Percentiles rank a stretch among this genome's conserved stretches.
Conservation (phyloP, 2,329 filamentous ascomycete genomes). For the Ceratocystis cacaofunesta region DNA sequence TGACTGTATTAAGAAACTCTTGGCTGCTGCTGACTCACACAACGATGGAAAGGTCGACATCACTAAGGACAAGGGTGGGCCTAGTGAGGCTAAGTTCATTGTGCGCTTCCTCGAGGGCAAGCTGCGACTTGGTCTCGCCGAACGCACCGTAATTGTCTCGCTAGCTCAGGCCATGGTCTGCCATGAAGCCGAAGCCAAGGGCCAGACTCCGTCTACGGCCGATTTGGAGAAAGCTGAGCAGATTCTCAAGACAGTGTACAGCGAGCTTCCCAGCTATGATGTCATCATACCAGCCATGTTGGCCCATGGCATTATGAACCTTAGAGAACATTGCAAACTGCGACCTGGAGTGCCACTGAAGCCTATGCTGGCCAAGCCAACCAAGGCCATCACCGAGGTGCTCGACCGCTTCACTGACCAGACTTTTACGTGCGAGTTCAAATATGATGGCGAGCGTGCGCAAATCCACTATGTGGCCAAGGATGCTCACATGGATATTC, state of each 20-base stretch:
- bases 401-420: constrained; percentile 91
- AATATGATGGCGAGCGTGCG: constrained; percentile 95
- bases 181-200: constrained; percentile 62
- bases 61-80: constrained; percentile 76
- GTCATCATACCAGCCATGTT: constrained; percentile 84
- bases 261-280: constrained; percentile 89
- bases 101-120: constrained; percentile 91
- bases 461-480: constrained; percentile 95
- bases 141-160: constrained; percentile 80
- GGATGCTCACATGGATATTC: constrained; percentile 55
- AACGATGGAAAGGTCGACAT: constrained; percentile 71
- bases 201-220: constrained; percentile 54
- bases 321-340: constrained; percentile 76
- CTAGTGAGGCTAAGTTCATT: constrained; percentile 89
- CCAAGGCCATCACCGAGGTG: constrained; percentile 95
- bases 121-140: constrained; percentile 75
- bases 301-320: constrained; percentile 66
- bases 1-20: constrained; percentile 84
- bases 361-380: constrained; percentile 96
- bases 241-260: constrained; percentile 80
- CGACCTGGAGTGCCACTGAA: constrained; percentile 89
- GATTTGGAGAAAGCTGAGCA: constrained; percentile 73
- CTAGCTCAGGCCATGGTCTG: constrained; percentile 76
- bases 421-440: constrained; percentile 96
- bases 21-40: constrained; percentile 75